phyloP scores from a whole-genome alignment of 305 asterid species.

The Fraxinus ornus region DNA sequence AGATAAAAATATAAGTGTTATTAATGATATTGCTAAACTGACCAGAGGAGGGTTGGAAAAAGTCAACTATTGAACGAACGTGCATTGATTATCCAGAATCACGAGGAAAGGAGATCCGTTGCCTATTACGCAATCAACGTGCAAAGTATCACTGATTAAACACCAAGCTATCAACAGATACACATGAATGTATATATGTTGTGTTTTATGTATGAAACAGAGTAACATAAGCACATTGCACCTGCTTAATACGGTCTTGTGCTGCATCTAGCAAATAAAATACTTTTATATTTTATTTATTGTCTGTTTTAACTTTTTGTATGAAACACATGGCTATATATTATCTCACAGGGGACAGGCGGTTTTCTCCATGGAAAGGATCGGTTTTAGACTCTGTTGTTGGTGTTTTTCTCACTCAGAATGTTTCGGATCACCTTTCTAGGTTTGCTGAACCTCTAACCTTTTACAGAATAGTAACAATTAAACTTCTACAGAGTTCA shows the following conservation, averaged over 20 bases:
- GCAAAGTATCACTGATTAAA: neutral
- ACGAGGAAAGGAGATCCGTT: neutral
- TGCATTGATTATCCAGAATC: neutral
- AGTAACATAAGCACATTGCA: neutral
- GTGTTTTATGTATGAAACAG: neutral
- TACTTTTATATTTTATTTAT: neutral
- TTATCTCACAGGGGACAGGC: slow-evolving; percentile 74
- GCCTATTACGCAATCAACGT: neutral
- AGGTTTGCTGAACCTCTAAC: slow-evolving; percentile 50
- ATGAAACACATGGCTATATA: slow-evolving; percentile 12
- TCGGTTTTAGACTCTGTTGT: slow-evolving; percentile 92
- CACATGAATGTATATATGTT: neutral
- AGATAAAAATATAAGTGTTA: neutral
- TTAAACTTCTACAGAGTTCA: slow-evolving; percentile 16
- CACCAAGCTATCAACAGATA: neutral
- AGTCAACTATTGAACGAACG: neutral
- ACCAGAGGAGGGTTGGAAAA: neutral
- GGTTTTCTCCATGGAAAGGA: slow-evolving; percentile 97
- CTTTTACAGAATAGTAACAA: neutral
- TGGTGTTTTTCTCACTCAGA: slow-evolving; percentile 97
- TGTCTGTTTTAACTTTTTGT: neutral
- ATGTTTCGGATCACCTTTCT: slow-evolving; percentile 95
- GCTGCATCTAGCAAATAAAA: neutral
- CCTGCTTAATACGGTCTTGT: neutral
- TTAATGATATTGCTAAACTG: slow-evolving; percentile 7